Evolutionary conservation across 352 stramenopile genomes (phyloP), one percentile per base, ranked within the genome.

Genomic region (Phytophthora sp.): DNA sequence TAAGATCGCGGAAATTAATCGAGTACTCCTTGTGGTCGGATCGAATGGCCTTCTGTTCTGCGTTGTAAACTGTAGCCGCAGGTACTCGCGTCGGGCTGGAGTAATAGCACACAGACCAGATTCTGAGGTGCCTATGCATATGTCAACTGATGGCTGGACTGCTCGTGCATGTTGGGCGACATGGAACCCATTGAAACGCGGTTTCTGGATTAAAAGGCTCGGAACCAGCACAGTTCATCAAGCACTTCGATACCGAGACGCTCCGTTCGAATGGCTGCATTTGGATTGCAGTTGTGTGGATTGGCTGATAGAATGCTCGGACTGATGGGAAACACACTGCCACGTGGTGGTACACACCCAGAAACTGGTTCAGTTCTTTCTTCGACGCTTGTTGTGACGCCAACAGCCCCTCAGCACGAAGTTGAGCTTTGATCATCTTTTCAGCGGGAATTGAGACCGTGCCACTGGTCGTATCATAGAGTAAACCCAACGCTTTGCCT

Each of bases 91-190:
- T 6, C 20, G 26, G 3, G 35, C 27, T 0, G 64, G 59, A 3
- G 71, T 45, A 2, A 73, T 38, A 12, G 44, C 38, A 23, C 64
- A 71, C 5, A 77, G 12, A 1, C 69, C 69, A 0, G n/a, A 23
- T n/a, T 49, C 39, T 0, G 44, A 68, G 0, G 69, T 64, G n/a
- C 66, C 59, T 64, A 70, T 73, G 29, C 54, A 65, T 0, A 77
- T 16, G 23, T 77, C 60, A 0, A 71, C 21, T 16, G 15, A 39
- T 0, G 69, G 51, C 0, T 5, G 7, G 2, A 41, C 5, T 3
- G 21, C n/a, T 1, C 13, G 1, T 1, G 54, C 39, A 24, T 70
- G 46, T 16, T 66, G 59, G 0, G 16, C 45, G 2, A 73, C 38
- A 15, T 59, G 41, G 20, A 74, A 63, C 0, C 16, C 3, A 18